Conservation (phyloP, 345 rosid genomes). For the Eucalyptus lansdowneana region DNA sequence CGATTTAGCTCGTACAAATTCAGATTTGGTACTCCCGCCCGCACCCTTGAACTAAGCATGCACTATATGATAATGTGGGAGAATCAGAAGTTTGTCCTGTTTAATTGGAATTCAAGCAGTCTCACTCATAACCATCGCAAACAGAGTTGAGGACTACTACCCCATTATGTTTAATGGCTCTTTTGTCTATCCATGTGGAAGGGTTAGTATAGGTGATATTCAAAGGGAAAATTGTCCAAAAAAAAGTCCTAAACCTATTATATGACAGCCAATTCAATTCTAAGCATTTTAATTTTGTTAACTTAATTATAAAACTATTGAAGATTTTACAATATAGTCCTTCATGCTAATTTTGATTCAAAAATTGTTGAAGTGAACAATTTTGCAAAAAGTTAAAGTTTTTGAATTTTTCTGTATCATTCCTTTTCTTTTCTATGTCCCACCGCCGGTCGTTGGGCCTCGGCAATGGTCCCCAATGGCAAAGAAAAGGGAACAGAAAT, state of each 20-base stretch:
- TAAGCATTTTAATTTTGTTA: too few relatives aligned
- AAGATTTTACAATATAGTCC: too few relatives aligned
- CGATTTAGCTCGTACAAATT: background rate
- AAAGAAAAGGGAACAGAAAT: background rate
- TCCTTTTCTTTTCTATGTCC: background rate
- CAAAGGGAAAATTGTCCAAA: background rate
- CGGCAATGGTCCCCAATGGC: background rate
- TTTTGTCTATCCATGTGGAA: background rate
- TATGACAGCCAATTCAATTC: rapidly evolving
- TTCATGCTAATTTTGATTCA: too few relatives aligned
- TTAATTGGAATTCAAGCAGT: background rate
- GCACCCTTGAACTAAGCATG: background rate
- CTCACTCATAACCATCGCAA: background rate
- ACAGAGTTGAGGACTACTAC: background rate
- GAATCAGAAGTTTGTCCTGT: background rate
- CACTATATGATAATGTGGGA: background rate
- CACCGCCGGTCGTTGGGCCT: rapidly evolving
- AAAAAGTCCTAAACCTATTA: too few relatives aligned
- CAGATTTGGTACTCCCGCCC: background rate
- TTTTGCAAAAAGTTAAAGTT: background rate
- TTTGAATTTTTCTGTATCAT: too few relatives aligned
- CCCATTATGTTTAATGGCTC: background rate
- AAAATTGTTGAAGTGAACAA: too few relatives aligned
- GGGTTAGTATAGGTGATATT: background rate
- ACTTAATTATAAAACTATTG: background rate